Percentiles rank a stretch among this genome's conserved stretches.
Evolutionary conservation across 139 green algal species (phyloP).

Genomic region (Medakamo hakoo): DNA sequence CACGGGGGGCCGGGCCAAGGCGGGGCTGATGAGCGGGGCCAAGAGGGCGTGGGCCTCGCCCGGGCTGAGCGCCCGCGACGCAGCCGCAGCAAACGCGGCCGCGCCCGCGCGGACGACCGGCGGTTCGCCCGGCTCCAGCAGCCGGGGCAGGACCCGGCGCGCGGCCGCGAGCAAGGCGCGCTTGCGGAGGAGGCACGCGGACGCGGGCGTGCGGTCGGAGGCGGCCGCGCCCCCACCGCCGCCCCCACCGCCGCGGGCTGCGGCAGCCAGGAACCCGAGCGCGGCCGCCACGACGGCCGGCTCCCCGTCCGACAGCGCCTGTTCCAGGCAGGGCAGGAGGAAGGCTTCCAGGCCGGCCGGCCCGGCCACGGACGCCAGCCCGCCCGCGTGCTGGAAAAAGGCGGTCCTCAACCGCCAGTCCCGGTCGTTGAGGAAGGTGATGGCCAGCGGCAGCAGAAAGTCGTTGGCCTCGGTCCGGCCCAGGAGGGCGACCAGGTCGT

Average conservation of each 20-base stretch:
- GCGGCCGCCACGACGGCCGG: slow-evolving; percentile 42
- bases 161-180: slow-evolving; percentile 31
- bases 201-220: too few species aligned
- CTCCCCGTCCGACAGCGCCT: slow-evolving; percentile 46
- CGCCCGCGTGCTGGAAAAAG: slow-evolving; percentile 36
- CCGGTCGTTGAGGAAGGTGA: slow-evolving; percentile 86
- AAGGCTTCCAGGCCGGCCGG: slow-evolving; percentile 60
- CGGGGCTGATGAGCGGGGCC: slow-evolving; percentile 25
- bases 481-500: slow-evolving; percentile 23
- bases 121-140: slow-evolving; percentile 1
- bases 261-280: slow-evolving; percentile 39
- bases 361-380: slow-evolving; percentile 20
- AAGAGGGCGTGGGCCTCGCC: slow-evolving; percentile 58
- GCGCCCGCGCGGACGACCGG: slow-evolving; percentile 37
- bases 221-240: not conserved
- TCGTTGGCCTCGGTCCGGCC: slow-evolving; percentile 44
- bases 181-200: slow-evolving; percentile 15
- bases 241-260: not conserved
- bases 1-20: slow-evolving; percentile 17
- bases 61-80: slow-evolving; percentile 27
- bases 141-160: slow-evolving; percentile 2
- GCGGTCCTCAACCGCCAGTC: slow-evolving; percentile 49
- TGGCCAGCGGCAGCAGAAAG: slow-evolving; percentile 77
- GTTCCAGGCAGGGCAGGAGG: slow-evolving; percentile 80
- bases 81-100: slow-evolving; percentile 43